Conservation (phyloP, 2,329 filamentous ascomycete genomes). For the Nothomitra cinnamomea region DNA sequence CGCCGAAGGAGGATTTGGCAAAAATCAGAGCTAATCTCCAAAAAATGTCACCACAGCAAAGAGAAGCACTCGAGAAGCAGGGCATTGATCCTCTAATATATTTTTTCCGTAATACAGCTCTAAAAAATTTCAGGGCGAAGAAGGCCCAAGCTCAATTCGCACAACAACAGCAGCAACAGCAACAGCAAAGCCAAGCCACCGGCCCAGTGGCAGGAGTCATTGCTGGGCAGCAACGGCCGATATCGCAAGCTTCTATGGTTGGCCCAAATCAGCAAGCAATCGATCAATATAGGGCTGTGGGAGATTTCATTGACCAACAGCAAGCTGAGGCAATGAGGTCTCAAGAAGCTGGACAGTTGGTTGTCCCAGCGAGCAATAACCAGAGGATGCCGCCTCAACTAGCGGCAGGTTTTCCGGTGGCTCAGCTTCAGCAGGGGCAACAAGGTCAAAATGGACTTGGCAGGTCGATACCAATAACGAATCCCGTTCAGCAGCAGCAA, state of each 20-base stretch:
- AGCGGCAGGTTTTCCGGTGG: slow-evolving; percentile 22
- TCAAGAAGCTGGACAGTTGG: slow-evolving; percentile 42
- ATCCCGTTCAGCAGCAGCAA: slow-evolving; percentile 23
- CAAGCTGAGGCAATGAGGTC: slow-evolving; percentile 44
- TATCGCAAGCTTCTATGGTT: slow-evolving; percentile 24
- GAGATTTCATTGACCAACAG: slow-evolving; percentile 42
- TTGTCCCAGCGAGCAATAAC: slow-evolving; percentile 46
- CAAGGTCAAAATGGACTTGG: slow-evolving; percentile 13
- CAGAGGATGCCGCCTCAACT: slow-evolving; percentile 25
- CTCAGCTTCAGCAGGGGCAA: slow-evolving; percentile 20
- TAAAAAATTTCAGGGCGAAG: slow-evolving; percentile 23
- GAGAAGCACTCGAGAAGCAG: slow-evolving; percentile 26
- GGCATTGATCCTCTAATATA: slow-evolving; percentile 32
- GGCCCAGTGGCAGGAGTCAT: slow-evolving; percentile 10
- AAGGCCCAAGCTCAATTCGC: slow-evolving; percentile 9
- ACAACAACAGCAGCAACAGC: slow-evolving; percentile 3
- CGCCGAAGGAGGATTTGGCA: slow-evolving; percentile 27
- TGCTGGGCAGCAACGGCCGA: slow-evolving; percentile 21
- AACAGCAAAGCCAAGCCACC: slow-evolving; percentile 5
- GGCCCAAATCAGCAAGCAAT: slow-evolving; percentile 21
- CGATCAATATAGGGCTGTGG: slow-evolving; percentile 30
- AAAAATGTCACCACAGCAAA: slow-evolving; percentile 29
- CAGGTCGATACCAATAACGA: slow-evolving; percentile 19
- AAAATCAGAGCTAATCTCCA: slow-evolving; percentile 29
- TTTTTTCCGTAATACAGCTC: slow-evolving; percentile 32